Conservation (phyloP, 768 basidiomycete genomes). For the Hypholoma sublateritium region DNA sequence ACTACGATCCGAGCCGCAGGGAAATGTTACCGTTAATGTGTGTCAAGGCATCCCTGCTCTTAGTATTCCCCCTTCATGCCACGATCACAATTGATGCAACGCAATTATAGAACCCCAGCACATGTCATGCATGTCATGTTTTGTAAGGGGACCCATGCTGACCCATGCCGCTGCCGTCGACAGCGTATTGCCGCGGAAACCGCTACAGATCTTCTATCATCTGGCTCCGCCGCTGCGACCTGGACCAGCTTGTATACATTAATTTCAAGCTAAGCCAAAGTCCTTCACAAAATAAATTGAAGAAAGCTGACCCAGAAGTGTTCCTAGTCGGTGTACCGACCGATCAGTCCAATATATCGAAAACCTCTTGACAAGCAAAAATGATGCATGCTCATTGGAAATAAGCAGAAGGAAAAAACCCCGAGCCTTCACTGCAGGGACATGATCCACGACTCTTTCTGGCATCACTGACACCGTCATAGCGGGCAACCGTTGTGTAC, state of each 20-base stretch:
- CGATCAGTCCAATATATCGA: not conserved
- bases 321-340: not conserved
- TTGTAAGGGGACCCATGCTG: too few relatives aligned
- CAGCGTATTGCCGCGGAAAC: not conserved
- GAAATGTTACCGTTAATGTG: constrained; percentile 6
- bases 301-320: not conserved
- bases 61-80: not conserved
- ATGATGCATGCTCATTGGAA: not conserved
- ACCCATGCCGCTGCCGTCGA: not conserved
- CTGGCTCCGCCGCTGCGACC: too few relatives aligned
- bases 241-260: too few relatives aligned
- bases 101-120: not conserved
- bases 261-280: too few relatives aligned
- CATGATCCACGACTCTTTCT: not conserved
- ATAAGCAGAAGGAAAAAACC: not conserved
- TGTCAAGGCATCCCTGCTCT: constrained; percentile 2
- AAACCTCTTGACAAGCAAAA: not conserved
- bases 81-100: constrained; percentile 7
- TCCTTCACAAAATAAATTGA: not conserved
- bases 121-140: too few relatives aligned
- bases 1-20: not conserved
- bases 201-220: not conserved
- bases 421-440: not conserved
- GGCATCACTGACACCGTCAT: too few relatives aligned
- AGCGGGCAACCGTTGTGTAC: too few relatives aligned